These are phyloP conservation scores for Xylaria flabelliformis DNA, from an alignment of 495 filamentous ascomycete species.

Conservation along the genomic window DNA sequence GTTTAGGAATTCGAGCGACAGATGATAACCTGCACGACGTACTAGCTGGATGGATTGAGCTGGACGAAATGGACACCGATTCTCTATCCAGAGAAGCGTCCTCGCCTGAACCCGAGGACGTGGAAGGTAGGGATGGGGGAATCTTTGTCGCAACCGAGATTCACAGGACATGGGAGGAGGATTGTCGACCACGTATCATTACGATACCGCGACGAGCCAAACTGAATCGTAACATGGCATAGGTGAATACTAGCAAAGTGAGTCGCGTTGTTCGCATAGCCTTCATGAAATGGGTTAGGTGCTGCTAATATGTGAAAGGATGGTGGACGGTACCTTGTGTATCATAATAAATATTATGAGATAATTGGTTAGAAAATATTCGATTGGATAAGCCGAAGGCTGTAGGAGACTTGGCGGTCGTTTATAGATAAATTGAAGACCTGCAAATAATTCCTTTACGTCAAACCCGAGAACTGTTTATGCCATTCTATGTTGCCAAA, in stretches of 20 bases:
- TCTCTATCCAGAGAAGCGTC: neutral
- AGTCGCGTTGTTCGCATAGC: neutral
- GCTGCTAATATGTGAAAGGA: neutral
- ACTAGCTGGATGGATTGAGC: slow-evolving; percentile 15
- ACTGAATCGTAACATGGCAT: neutral
- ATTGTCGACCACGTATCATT: slow-evolving; percentile 15
- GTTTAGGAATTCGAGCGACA: neutral
- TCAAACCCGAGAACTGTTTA: neutral
- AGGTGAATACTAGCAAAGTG: neutral
- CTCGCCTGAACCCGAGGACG: slow-evolving; percentile 9
- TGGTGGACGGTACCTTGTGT: slow-evolving; percentile 12
- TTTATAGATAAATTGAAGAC: neutral
- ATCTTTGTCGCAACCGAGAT: slow-evolving; percentile 16
- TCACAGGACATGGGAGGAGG: neutral
- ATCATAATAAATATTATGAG: neutral
- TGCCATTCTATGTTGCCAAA: neutral
- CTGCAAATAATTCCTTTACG: neutral
- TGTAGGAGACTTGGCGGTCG: neutral
- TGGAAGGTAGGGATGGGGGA: slow-evolving; percentile 1
- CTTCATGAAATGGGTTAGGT: slow-evolving; percentile 4
- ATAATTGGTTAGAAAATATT: neutral
- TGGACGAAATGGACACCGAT: neutral
- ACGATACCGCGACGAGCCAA: slow-evolving; percentile 17
- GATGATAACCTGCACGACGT: neutral
- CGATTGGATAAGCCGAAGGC: neutral